These are phyloP conservation scores for Cladosporium sp. DNA, from an alignment of 2,329 filamentous ascomycete genomes.

Conservation along the genomic window DNA sequence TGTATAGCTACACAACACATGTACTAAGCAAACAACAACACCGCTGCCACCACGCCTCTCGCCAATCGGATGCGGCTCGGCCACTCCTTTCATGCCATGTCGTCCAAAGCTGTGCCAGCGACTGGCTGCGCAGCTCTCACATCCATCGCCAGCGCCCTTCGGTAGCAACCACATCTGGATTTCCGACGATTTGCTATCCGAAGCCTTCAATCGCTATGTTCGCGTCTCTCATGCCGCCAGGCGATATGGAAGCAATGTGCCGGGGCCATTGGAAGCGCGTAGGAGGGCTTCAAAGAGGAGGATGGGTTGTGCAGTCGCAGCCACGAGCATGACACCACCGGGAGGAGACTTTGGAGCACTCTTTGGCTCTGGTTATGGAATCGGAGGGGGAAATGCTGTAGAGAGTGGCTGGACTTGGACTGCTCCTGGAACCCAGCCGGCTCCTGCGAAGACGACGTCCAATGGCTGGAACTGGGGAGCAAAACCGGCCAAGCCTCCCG, in stretches of 20 bases:
- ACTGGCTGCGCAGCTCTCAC: slow-evolving; percentile 21
- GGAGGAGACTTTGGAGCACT: slow-evolving; percentile 35
- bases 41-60: not conserved
- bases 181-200: slow-evolving; percentile 57
- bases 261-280: slow-evolving; percentile 64
- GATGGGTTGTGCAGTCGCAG: slow-evolving; percentile 45
- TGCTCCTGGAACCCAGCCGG: slow-evolving; percentile 25
- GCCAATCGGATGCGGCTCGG: slow-evolving; percentile 6
- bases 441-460: slow-evolving; percentile 10
- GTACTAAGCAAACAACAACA: not conserved
- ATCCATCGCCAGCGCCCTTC: slow-evolving; percentile 15
- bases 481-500: not conserved
- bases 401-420: slow-evolving; percentile 32
- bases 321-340: slow-evolving; percentile 11
- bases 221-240: slow-evolving; percentile 48
- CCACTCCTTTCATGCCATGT: slow-evolving; percentile 32
- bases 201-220: slow-evolving; percentile 55
- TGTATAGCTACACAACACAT: not conserved
- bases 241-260: slow-evolving; percentile 57
- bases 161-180: slow-evolving; percentile 50
- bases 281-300: slow-evolving; percentile 57
- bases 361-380: slow-evolving; percentile 30
- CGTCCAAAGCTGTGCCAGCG: slow-evolving; percentile 23
- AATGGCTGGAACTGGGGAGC: not conserved
- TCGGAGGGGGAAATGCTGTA: slow-evolving; percentile 1